Conservation (phyloP, 148 eudicot genomes). For the Euryodendron excelsum region DNA sequence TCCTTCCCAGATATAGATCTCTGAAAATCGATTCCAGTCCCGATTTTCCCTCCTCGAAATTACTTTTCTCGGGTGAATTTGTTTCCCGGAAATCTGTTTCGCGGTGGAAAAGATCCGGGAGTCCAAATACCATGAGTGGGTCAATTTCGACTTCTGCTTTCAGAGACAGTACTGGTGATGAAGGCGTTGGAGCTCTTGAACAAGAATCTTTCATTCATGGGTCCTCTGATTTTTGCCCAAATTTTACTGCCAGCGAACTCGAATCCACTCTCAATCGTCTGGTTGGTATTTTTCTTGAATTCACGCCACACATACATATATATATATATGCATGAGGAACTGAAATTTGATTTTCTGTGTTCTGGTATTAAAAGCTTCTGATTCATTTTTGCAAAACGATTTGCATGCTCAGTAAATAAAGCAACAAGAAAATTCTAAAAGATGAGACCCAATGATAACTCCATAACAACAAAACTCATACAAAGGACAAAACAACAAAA, state of each 20-base stretch:
- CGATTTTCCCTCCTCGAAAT: background rate
- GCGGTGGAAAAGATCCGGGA: background rate
- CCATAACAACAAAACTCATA: background rate
- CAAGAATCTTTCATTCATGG: conserved; percentile 16
- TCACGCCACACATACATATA: no score
- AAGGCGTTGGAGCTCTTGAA: conserved; percentile 6
- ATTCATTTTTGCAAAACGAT: background rate
- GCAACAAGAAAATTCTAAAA: background rate
- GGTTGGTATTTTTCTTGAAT: conserved; percentile 9
- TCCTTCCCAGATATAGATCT: background rate
- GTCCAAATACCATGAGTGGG: background rate
- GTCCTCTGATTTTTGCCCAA: conserved; percentile 11
- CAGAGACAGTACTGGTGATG: background rate
- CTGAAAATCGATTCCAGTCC: background rate
- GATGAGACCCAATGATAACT: background rate
- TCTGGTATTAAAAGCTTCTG: background rate
- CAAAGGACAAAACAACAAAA: background rate
- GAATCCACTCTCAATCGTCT: conserved; percentile 33
- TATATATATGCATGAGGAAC: background rate
- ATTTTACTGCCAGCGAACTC: conserved; percentile 2
- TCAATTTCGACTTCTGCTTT: background rate
- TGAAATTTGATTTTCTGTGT: background rate
- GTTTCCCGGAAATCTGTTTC: background rate
- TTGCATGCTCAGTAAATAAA: background rate
- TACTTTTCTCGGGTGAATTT: background rate